phyloP scores from a whole-genome alignment of 805 yeast species.

The Candida silvicultrix region DNA sequence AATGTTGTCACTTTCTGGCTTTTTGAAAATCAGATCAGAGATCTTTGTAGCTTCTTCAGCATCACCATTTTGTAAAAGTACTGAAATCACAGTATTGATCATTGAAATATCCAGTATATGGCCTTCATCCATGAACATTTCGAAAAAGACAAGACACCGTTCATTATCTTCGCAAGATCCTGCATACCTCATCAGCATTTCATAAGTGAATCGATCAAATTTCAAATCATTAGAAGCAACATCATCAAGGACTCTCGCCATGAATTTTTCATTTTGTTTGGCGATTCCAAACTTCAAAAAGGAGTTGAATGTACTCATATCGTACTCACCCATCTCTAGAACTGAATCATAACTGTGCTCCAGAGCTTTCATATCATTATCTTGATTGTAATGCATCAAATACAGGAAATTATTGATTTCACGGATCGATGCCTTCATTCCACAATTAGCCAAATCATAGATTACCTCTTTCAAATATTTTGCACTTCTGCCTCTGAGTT shows the following conservation, averaged over 20 bases:
- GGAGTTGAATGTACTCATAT: conserved; percentile 20
- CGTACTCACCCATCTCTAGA: conserved; percentile 2
- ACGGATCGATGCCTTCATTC: conserved; percentile 23
- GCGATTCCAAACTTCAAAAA: conserved; percentile 21
- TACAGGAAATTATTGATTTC: conserved; percentile 23
- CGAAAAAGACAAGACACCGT: not conserved
- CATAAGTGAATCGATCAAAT: conserved; percentile 26
- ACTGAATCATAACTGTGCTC: conserved; percentile 5
- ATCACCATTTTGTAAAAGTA: not conserved
- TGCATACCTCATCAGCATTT: conserved; percentile 13
- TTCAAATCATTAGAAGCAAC: conserved; percentile 8
- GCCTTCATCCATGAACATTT: conserved; percentile 4
- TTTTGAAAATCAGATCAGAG: not conserved
- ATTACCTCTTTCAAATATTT: conserved; percentile 4
- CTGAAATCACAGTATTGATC: not conserved
- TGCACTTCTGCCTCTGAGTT: conserved; percentile 6
- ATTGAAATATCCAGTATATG: conserved; percentile 4
- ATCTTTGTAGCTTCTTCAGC: not conserved
- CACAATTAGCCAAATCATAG: conserved; percentile 19
- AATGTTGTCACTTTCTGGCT: not conserved
- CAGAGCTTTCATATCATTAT: too few species aligned
- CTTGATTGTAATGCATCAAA: conserved; percentile 9
- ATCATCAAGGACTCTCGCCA: conserved; percentile 14
- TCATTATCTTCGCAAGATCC: conserved; percentile 5
- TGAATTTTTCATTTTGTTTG: conserved; percentile 8